Evolutionary conservation across 2,329 filamentous ascomycete species (phyloP), one percentile per base, ranked within the genome.

Genomic region (Ambrosiella beaveri): DNA sequence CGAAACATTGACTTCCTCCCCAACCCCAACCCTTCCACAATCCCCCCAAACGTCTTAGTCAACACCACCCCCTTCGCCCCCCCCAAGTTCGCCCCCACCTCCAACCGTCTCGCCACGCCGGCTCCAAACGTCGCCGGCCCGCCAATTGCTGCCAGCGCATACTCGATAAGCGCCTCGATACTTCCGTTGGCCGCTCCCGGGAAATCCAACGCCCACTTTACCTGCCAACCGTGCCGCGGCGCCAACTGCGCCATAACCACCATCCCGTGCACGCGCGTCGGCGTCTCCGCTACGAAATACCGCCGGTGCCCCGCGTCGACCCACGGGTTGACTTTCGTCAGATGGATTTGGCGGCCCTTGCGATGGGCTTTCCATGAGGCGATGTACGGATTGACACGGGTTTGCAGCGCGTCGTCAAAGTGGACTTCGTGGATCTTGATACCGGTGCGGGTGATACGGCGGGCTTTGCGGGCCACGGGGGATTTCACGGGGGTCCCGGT

Each of bases 161-260:
- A 78, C 41, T 85, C 81, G 64, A 94, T 85, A 45, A 93, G 79
- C 45, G 84, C 78, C 72, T 96, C 90, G 62, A 95, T 95, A 39
- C 86, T 84, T 52, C 90, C 90, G 50, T 81, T 87, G n/a, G 90
- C 86, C 0, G 89, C 80, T 35, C 80, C 81, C 0, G 89, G 90
- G 75, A 96, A 95, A 70, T 96, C 88, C 57, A 96, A 81, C n/a
- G 86, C 86, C 75, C 93, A 95, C 74, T 96, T 96, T 67, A 95
- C 84, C 73, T 96, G 90, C 81, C 88, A 94, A 57, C 90, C 90
- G 67, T 94, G 81, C 40, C 80, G 75, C 1, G 88, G 87, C 2
- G 85, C 80, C 36, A 96, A 80, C 68, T 88, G 86, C 57, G 86
- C 86, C 65, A 96, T 75, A 7, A 91, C 83, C n/a, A 91, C 84